These are phyloP conservation scores for Trypanosoma avium DNA, from an alignment of 208 protist genomes.

Conservation along the genomic window DNA sequence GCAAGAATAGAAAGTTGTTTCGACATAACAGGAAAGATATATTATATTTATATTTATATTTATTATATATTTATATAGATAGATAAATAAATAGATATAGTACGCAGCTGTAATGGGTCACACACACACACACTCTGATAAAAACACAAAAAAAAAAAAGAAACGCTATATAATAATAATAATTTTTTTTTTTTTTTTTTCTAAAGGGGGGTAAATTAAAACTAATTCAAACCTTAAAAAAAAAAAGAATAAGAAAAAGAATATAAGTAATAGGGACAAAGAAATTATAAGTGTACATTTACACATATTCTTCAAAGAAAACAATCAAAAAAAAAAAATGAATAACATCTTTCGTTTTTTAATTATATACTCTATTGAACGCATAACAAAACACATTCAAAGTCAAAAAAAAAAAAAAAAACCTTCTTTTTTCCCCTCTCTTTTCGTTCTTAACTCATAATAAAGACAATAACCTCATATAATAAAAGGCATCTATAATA, in stretches of 20 bases:
- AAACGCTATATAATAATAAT: not conserved
- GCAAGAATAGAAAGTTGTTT: conserved; percentile 65
- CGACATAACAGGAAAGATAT: conserved; percentile 40
- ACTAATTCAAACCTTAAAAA: conserved; percentile 13
- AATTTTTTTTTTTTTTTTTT: not conserved
- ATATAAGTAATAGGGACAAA: not conserved
- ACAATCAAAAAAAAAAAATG: too few relatives aligned
- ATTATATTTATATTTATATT: not conserved
- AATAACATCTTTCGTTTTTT: too few relatives aligned
- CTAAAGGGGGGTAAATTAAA: not conserved
- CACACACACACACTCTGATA: too few relatives aligned
- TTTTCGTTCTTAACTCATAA: too few relatives aligned
- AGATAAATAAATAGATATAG: conserved; percentile 25
- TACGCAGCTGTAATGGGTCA: too few relatives aligned
- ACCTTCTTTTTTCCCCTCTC: too few relatives aligned
- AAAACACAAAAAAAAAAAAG: conserved; percentile 14
- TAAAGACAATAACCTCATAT: too few relatives aligned
- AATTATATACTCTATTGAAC: too few relatives aligned
- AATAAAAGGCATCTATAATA: too few relatives aligned
- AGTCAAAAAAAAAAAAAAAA: too few relatives aligned
- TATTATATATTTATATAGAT: conserved; percentile 14
- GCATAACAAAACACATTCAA: too few relatives aligned
- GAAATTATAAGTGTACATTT: too few relatives aligned
- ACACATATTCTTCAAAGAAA: not conserved
- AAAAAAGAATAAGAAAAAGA: conserved; percentile 9